Evolutionary conservation across 495 filamentous ascomycete species (phyloP).

Genomic region (Trichoderma orchidacearum): DNA sequence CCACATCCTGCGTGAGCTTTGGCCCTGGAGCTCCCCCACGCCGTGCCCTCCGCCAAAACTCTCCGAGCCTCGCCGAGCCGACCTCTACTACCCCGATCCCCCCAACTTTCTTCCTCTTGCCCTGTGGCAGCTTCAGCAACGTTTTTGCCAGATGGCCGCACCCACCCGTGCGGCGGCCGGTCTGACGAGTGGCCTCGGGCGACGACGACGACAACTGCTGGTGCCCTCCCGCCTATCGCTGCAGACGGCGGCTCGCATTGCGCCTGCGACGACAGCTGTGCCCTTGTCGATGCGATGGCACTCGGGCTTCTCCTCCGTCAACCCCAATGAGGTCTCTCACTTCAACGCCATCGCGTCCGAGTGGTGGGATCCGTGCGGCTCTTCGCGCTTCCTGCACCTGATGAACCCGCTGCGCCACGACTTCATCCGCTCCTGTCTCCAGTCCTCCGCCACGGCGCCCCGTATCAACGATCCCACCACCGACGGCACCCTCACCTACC

Average conservation of each 20-base stretch:
- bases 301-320: conserved; percentile 50
- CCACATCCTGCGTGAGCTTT: too few relatives aligned
- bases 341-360: conserved; percentile 84
- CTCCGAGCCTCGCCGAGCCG: too few relatives aligned
- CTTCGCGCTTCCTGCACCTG: conserved; percentile 82
- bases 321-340: conserved; percentile 77
- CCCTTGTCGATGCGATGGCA: background rate
- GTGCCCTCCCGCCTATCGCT: background rate
- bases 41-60: too few relatives aligned
- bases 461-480: background rate
- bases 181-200: background rate
- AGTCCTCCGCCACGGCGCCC: conserved; percentile 22
- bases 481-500: conserved; percentile 40
- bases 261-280: background rate
- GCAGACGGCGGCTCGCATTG: background rate
- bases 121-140: too few relatives aligned
- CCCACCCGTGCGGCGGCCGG: background rate
- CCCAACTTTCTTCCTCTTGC: background rate
- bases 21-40: too few relatives aligned
- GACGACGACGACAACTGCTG: background rate
- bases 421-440: conserved; percentile 66
- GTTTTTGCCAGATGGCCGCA: background rate
- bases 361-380: conserved; percentile 96
- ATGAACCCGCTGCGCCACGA: conserved; percentile 97
- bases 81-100: too few relatives aligned